A percentile compares a stretch with the other conserved stretches of the same genome.
Evolutionary conservation across 805 yeast genomes (phyloP).

Genomic region (Wickerhamiella dianesei): DNA sequence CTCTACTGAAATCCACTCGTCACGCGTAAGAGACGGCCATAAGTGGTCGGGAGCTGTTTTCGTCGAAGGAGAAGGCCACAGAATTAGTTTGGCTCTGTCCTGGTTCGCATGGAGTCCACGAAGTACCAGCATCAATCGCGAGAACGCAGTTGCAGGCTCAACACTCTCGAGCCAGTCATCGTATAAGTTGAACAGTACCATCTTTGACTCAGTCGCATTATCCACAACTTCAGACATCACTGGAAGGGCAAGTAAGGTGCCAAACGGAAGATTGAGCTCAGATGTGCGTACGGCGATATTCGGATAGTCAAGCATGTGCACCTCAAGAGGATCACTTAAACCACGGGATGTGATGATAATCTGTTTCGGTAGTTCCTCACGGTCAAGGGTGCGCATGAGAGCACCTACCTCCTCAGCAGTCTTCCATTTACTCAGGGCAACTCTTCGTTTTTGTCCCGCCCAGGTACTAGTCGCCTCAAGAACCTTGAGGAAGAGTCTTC

Average conservation of each 20-base stretch:
- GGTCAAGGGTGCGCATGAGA: slow-evolving; percentile 70
- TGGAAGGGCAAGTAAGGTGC: slow-evolving; percentile 68
- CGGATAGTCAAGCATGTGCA: slow-evolving; percentile 94
- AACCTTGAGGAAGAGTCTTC: slow-evolving; percentile 76
- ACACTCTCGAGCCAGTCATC: slow-evolving; percentile 85
- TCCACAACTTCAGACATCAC: slow-evolving; percentile 65
- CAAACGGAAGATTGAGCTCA: slow-evolving; percentile 80
- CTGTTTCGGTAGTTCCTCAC: slow-evolving; percentile 91
- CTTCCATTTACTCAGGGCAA: slow-evolving; percentile 94
- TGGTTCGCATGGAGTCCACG: slow-evolving; percentile 68
- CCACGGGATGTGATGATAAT: slow-evolving; percentile 82
- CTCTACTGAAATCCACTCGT: slow-evolving; percentile 88
- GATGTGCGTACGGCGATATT: slow-evolving; percentile 80
- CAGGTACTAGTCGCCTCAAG: slow-evolving; percentile 81
- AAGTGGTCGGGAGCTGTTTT: slow-evolving; percentile 33
- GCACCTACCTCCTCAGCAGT: slow-evolving; percentile 97
- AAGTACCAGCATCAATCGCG: slow-evolving; percentile 68
- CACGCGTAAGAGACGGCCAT: slow-evolving; percentile 85
- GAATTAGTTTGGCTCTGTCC: slow-evolving; percentile 50
- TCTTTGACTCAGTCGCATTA: slow-evolving; percentile 83
- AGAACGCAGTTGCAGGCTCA: slow-evolving; percentile 87
- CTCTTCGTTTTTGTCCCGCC: slow-evolving; percentile 91
- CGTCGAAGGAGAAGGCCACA: slow-evolving; percentile 65
- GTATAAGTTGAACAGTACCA: slow-evolving; percentile 79
- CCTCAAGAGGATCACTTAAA: slow-evolving; percentile 87